A percentile compares a stretch with the other conserved stretches of the same genome.
phyloP scores from a whole-genome alignment of 2,329 filamentous ascomycete genomes.

The Pyrenophora seminiperda region DNA sequence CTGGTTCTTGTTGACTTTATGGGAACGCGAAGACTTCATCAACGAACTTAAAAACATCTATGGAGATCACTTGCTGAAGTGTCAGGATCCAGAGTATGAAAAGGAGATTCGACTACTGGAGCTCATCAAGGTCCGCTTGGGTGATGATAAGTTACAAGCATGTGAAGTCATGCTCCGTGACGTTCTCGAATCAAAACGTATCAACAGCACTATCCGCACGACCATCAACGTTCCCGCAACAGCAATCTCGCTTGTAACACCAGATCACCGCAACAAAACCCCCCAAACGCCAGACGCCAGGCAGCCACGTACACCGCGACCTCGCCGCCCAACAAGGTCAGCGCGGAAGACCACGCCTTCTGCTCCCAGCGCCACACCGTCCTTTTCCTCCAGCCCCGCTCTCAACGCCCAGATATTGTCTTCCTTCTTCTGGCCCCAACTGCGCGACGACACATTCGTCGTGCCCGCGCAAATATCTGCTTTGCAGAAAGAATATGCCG shows the following conservation, averaged over 20 bases:
- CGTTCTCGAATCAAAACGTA: slow-evolving; percentile 77
- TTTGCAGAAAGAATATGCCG: slow-evolving; percentile 72
- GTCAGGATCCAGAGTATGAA: slow-evolving; percentile 68
- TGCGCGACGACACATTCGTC: slow-evolving; percentile 71
- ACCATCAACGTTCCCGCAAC: slow-evolving; percentile 16
- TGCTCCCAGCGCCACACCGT: slow-evolving; percentile 22
- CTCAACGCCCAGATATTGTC: slow-evolving; percentile 87
- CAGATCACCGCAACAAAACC: slow-evolving; percentile 19
- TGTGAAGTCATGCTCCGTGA: slow-evolving; percentile 98
- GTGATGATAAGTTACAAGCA: slow-evolving; percentile 82
- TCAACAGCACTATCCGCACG: slow-evolving; percentile 62
- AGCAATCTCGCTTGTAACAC: slow-evolving; percentile 21
- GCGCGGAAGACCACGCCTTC: slow-evolving; percentile 18
- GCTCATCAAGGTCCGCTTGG: slow-evolving; percentile 85
- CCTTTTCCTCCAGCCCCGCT: slow-evolving; percentile 49
- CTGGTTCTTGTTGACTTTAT: slow-evolving; percentile 83
- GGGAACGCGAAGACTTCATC: slow-evolving; percentile 92
- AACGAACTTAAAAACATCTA: slow-evolving; percentile 90
- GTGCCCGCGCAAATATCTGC: slow-evolving; percentile 64
- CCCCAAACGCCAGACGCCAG: slow-evolving; percentile 29
- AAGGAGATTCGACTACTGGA: slow-evolving; percentile 83
- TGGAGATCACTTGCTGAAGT: slow-evolving; percentile 75
- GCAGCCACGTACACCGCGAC: slow-evolving; percentile 32
- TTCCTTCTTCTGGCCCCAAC: slow-evolving; percentile 87
- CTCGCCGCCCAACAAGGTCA: slow-evolving; percentile 27